Conservation (phyloP, 1,139 yeast species). For the Wickerhamomyces sp. region DNA sequence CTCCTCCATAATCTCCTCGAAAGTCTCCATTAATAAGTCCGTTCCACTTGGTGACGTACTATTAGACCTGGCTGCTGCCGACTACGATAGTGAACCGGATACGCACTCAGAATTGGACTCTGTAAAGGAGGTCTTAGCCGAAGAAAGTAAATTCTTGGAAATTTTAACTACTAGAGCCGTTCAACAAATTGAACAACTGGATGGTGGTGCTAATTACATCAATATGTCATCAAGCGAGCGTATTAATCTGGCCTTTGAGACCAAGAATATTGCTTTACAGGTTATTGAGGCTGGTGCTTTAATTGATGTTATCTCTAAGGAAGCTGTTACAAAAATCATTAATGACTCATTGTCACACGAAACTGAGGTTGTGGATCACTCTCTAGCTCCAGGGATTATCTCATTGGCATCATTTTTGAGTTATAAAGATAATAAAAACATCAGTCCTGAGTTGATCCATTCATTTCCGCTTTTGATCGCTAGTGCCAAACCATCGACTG, state of each 20-base stretch:
- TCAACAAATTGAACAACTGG: constrained; percentile 30
- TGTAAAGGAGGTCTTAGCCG: constrained; percentile 6
- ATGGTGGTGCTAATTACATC: constrained; percentile 40
- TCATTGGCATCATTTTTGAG: constrained; percentile 54
- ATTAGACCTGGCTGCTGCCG: constrained; percentile 9
- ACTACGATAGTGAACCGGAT: constrained; percentile 20
- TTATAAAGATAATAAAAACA: constrained; percentile 33
- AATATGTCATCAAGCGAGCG: constrained; percentile 34
- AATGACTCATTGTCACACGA: constrained; percentile 17
- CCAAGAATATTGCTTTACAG: constrained; percentile 40
- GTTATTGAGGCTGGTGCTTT: constrained; percentile 36
- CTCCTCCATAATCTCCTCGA: constrained; percentile 4
- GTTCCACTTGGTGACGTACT: constrained; percentile 13
- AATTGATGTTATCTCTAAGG: constrained; percentile 19
- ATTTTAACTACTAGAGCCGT: constrained; percentile 28
- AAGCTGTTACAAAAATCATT: constrained; percentile 10
- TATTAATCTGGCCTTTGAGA: constrained; percentile 34
- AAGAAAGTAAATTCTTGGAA: constrained; percentile 21
- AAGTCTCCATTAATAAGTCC: constrained; percentile 5
- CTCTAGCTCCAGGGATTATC: constrained; percentile 43
- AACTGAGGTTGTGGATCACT: constrained; percentile 21
- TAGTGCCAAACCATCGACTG: constrained; percentile 36
- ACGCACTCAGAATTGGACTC: constrained; percentile 8
- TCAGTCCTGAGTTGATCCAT: constrained; percentile 26
- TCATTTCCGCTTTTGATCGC: constrained; percentile 27